Percentiles rank a stretch among this genome's conserved stretches.
phyloP scores from a whole-genome alignment of 2,329 filamentous ascomycete genomes.

The Blumeria graminis region DNA sequence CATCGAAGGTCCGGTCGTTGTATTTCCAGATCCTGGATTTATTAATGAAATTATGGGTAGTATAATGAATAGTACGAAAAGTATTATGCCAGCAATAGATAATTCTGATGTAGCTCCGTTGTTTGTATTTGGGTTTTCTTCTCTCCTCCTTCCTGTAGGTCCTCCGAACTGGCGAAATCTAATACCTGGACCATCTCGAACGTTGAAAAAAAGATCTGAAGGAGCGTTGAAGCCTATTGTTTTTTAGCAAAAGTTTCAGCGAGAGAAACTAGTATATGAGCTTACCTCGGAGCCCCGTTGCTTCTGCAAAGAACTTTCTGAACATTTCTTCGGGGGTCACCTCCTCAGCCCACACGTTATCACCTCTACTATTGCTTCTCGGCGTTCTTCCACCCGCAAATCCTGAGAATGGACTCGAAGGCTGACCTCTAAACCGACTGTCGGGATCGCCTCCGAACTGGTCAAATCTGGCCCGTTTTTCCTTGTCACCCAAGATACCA shows the following conservation, averaged over 20 bases:
- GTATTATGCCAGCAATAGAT: constrained; percentile 53
- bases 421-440: constrained; percentile 45
- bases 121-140: constrained; percentile 35
- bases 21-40: constrained; percentile 32
- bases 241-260: constrained; percentile 1
- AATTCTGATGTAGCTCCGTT: constrained; percentile 26
- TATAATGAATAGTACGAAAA: constrained; percentile 72
- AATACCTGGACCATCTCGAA: constrained; percentile 76
- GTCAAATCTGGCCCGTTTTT: constrained; percentile 79
- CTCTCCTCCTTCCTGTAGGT: constrained; percentile 47
- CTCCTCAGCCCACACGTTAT: constrained; percentile 61
- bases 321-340: constrained; percentile 95
- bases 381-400: constrained; percentile 24
- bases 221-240: constrained; percentile 40
- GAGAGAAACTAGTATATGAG: no score
- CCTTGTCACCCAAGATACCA: constrained; percentile 73
- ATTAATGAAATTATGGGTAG: constrained; percentile 63
- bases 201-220: constrained; percentile 84
- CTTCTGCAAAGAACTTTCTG: constrained; percentile 78
- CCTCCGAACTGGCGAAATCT: constrained; percentile 93
- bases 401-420: constrained; percentile 37
- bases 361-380: constrained; percentile 21
- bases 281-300: constrained; percentile 9
- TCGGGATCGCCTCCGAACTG: constrained; percentile 82
- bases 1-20: constrained; percentile 39